Evolutionary conservation across 306 rosid species (phyloP).

Genomic region (Malus asiatica): DNA sequence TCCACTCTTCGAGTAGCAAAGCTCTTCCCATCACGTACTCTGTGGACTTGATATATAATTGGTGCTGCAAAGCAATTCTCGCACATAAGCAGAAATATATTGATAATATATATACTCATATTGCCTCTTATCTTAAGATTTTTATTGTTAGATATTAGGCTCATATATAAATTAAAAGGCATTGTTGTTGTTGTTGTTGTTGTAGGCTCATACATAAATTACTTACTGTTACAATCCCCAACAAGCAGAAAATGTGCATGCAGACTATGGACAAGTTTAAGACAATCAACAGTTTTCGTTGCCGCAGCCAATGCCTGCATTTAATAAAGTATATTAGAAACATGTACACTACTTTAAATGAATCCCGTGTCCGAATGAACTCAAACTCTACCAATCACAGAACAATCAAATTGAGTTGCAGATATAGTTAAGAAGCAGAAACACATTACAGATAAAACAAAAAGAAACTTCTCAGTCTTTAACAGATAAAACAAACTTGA

Average conservation of each 20-base stretch:
- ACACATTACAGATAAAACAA: neutral
- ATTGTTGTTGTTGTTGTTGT: no score
- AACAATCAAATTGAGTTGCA: neutral
- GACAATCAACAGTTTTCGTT: conserved; percentile 88
- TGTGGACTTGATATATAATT: conserved; percentile 66
- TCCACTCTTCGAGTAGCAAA: conserved; percentile 90
- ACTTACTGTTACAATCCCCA: conserved; percentile 86
- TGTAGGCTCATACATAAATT: conserved; percentile 10
- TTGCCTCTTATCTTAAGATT: neutral
- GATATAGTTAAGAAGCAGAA: neutral
- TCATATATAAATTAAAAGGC: neutral
- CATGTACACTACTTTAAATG: no score
- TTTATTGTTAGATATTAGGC: conserved; percentile 13
- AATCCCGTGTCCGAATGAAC: neutral
- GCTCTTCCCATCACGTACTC: conserved; percentile 88
- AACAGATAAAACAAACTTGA: neutral
- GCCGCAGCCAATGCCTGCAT: conserved; percentile 96
- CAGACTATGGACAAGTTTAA: conserved; percentile 77
- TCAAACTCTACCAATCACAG: neutral
- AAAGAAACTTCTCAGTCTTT: neutral
- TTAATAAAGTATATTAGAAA: conserved; percentile 1
- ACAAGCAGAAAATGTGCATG: conserved; percentile 80
- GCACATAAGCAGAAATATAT: neutral
- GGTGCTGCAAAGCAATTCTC: conserved; percentile 56
- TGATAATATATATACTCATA: neutral